Base-by-base conservation (phyloP, 805 yeast genomes). In the Clavispora carvajalis region DNA sequence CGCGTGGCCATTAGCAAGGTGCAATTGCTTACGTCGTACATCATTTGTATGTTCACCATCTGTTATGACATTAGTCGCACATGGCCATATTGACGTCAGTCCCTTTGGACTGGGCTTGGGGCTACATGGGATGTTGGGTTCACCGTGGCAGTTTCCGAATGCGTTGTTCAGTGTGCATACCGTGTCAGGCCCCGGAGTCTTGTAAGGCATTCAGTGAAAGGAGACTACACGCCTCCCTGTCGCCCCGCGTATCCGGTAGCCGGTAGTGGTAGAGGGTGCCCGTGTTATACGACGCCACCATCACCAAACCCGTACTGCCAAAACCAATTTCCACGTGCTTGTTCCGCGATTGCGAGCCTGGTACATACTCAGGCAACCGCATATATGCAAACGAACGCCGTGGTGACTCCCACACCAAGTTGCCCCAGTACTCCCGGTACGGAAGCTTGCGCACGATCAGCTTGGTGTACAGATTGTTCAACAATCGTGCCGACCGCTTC, bases 341-440 rank as follows among this genome's bases (percentile, higher is more conserved):
- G 11, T 34, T 26, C 11, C 31, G 7, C 22, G 24, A 42, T 11
- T 38, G 31, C 18, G 44, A 41, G 12, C 42, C 40, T 15, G 58
- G 55, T 16, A 51, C 48, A 37, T 55, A 51, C 40, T 61, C 69
- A 3, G 69, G 69, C 3, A 69, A 43, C 46, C 61, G 65, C 24
- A 68, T 60, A 43, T 55, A 67, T 15, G 71, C 71, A 54, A 69
- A 69, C 5, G 72, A 66, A 29, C 74, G 46, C 30, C 59, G 51
- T 3, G 74, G 74, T 1, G 71, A 70, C 39, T 65, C 69, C 65
- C 69, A 62, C 6, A 68, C 60, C 34, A 68, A 52, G 40, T 66
- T 69, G 34, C 65, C 67, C 41, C 68, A 44, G 51, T 67, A 69
- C 37, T 65, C 59, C 41, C 60, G 61, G 43, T 69, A 69, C 4